A percentile compares a stretch with the other conserved stretches of the same genome.
Evolutionary conservation across 169 alveolate genomes (phyloP).

Genomic region (Cryptosporidium xiaoi): DNA sequence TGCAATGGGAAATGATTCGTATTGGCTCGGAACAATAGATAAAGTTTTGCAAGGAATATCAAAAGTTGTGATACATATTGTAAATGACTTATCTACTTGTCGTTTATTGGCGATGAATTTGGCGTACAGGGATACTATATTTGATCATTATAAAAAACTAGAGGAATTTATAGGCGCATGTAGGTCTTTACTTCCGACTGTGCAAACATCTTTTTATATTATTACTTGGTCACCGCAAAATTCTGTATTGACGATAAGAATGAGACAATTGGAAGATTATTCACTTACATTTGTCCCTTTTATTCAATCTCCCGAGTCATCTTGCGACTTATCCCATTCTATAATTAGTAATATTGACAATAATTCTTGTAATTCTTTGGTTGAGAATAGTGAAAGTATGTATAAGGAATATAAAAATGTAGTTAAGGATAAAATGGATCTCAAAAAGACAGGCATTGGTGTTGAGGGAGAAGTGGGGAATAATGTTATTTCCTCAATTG

Average conservation of each 20-base stretch:
- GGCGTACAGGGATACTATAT: slow-evolving; percentile 64
- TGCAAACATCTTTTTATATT: slow-evolving; percentile 58
- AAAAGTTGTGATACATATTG: slow-evolving; percentile 66
- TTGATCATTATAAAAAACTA: slow-evolving; percentile 61
- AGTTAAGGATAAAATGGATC: background rate
- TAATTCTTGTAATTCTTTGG: background rate
- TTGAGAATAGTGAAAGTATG: background rate
- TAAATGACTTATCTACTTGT: slow-evolving; percentile 70
- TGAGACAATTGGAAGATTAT: slow-evolving; percentile 67
- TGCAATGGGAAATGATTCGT: slow-evolving; percentile 83
- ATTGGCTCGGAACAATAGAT: slow-evolving; percentile 83
- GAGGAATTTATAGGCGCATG: slow-evolving; percentile 72
- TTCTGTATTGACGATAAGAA: slow-evolving; percentile 39
- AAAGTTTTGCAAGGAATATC: slow-evolving; percentile 75
- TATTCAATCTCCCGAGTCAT: slow-evolving; percentile 3
- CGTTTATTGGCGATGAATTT: slow-evolving; percentile 63
- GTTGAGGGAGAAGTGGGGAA: background rate
- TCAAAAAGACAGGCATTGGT: background rate
- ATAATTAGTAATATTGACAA: background rate
- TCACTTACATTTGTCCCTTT: slow-evolving; percentile 55
- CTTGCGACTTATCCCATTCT: background rate
- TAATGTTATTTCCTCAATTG: background rate
- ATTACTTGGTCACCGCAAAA: slow-evolving; percentile 69
- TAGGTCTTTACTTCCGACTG: slow-evolving; percentile 64
- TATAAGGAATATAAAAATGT: background rate